A percentile compares a stretch with the other conserved stretches of the same genome.
Evolutionary conservation across 2,329 filamentous ascomycete genomes (phyloP).

Genomic region (Alternaria metachromatica): DNA sequence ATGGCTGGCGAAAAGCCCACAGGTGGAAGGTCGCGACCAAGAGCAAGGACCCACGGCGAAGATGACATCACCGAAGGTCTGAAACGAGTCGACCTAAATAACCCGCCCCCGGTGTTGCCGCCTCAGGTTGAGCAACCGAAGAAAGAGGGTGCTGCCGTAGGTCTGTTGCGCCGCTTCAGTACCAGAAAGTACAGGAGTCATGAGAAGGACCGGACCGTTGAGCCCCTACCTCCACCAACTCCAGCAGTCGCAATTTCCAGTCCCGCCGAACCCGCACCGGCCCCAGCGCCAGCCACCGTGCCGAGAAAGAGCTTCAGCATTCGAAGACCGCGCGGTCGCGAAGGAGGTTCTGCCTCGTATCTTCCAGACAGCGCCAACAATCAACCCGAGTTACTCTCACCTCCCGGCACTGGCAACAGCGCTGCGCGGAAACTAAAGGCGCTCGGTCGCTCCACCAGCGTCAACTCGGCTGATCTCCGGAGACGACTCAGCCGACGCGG

Average conservation of each 20-base stretch:
- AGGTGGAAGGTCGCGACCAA: conserved; percentile 79
- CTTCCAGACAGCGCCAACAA: conserved; percentile 64
- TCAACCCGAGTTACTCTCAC: conserved; percentile 78
- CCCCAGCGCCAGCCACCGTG: conserved; percentile 62
- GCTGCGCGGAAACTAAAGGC: conserved; percentile 68
- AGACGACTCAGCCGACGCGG: conserved; percentile 66
- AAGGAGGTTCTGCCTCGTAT: conserved; percentile 58
- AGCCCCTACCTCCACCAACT: conserved; percentile 69
- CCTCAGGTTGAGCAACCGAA: conserved; percentile 65
- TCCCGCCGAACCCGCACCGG: conserved; percentile 68
- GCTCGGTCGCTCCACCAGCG: conserved; percentile 85
- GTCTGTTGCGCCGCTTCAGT: conserved; percentile 87
- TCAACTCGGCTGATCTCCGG: conserved; percentile 84
- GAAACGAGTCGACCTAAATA: conserved; percentile 67
- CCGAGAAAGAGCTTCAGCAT: conserved; percentile 91
- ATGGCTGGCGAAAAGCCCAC: conserved; percentile 88
- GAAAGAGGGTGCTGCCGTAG: conserved; percentile 86
- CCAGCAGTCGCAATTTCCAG: conserved; percentile 83
- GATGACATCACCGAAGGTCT: conserved; percentile 81
- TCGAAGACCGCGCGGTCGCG: conserved; percentile 64
- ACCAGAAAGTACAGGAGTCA: conserved; percentile 76
- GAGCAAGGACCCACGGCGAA: conserved; percentile 92
- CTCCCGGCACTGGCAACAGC: conserved; percentile 65
- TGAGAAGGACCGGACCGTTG: conserved; percentile 56
- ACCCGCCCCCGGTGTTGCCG: conserved; percentile 60